Evolutionary conservation across 129 eudicot species (phyloP), one percentile per base, ranked within the genome.

Genomic region (Flaveria bidentis): DNA sequence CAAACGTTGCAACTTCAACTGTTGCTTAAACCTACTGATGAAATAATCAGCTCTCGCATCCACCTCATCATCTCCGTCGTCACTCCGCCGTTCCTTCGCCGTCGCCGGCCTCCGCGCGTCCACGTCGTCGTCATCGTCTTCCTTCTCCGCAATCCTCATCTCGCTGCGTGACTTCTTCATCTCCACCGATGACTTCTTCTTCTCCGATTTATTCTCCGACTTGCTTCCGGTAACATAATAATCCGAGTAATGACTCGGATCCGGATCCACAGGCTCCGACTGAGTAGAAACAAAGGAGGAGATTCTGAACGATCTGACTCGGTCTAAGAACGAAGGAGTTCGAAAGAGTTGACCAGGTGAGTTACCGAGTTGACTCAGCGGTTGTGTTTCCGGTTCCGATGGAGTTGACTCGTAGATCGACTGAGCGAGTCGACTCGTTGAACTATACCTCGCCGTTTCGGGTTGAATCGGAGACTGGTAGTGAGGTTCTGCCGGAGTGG

Each of bases 31-130:
- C 76, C 64, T 85, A 41, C 80, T 86, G 10, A 91, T 91, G 39
- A 89, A 89, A 64, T 89, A 86, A 73, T 89, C 96, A 6, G 96
- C 96, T 23, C 79, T 87, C 22, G 72, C 88, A 33, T 89, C 91
- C 58, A 89, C 91, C 33, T 67, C 86, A 30, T 78, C 96, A 15
- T 89, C 96, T 20, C 22, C 86, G 0, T 8, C 53, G 10, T 30
- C 2, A 47, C n/a, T 17, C 84, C 60, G 46, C 2, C 72, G 20
- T 4, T 49, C 80, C 82, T 71, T 61, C 68, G 84, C 76, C 23
- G 77, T 81, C 78, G 78, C 83, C 71, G 84, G 81, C 63, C 89
- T 67, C 82, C 71, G 79, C n/a, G 47, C 64, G 50, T 77, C 63
- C 2, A 61, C 69, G 51, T 70, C 86, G 11, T 68, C 88, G 1